Conservation (phyloP, 805 yeast species). For the Isabelozyma rhagii region DNA sequence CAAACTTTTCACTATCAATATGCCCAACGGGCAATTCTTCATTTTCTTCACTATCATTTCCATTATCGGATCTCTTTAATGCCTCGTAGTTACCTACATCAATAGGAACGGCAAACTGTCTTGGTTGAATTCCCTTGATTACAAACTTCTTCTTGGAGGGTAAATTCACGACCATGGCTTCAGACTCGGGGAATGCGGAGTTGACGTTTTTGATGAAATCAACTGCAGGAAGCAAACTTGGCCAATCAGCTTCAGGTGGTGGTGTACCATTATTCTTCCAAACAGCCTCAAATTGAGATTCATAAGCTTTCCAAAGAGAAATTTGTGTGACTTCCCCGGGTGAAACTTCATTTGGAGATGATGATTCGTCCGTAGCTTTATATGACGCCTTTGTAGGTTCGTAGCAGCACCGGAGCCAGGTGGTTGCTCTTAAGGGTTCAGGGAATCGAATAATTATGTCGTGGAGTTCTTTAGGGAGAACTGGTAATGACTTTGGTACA, state of each 20-base stretch:
- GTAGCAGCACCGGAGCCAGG: slow-evolving; percentile 92
- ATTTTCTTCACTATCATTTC: slow-evolving; percentile 9
- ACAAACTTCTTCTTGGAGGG: slow-evolving; percentile 74
- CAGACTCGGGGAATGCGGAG: slow-evolving; percentile 80
- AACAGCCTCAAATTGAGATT: slow-evolving; percentile 71
- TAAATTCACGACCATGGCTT: slow-evolving; percentile 85
- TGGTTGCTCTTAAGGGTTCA: slow-evolving; percentile 89
- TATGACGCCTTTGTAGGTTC: slow-evolving; percentile 47
- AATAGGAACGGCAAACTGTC: slow-evolving; percentile 53
- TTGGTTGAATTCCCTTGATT: slow-evolving; percentile 91
- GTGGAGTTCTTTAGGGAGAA: slow-evolving; percentile 51
- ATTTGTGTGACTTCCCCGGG: slow-evolving; percentile 90
- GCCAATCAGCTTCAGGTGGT: slow-evolving; percentile 20
- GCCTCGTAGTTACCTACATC: slow-evolving; percentile 45
- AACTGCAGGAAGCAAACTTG: slow-evolving; percentile 78
- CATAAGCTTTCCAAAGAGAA: slow-evolving; percentile 93
- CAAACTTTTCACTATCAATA: slow-evolving; percentile 29
- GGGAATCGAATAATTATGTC: slow-evolving; percentile 59
- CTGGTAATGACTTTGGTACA: slow-evolving; percentile 66
- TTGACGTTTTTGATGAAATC: slow-evolving; percentile 95
- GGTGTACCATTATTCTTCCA: slow-evolving; percentile 39
- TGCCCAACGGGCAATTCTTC: slow-evolving; percentile 33
- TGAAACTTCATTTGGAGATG: slow-evolving; percentile 14
- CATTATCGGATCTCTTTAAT: slow-evolving; percentile 17
- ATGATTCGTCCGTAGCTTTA: slow-evolving; percentile 6